Evolutionary conservation across 2,329 filamentous ascomycete species (phyloP).

Genomic region (Sclerotinia spermophila): DNA sequence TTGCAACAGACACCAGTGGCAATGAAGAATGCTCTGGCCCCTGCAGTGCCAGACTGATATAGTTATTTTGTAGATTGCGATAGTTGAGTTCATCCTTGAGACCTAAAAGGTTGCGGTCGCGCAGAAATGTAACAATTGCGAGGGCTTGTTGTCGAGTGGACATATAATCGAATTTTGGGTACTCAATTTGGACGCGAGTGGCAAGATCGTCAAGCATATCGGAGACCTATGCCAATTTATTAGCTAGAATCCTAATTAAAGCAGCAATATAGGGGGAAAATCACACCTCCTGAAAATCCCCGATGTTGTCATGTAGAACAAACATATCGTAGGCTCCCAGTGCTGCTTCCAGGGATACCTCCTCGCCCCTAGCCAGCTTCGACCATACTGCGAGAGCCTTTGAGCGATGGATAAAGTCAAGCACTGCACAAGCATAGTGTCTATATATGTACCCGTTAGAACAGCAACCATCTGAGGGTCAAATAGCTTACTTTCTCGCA

Average conservation of each 20-base stretch:
- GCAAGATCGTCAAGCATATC: conserved; percentile 63
- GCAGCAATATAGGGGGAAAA: neutral
- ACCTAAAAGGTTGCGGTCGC: conserved; percentile 64
- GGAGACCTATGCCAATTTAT: conserved; percentile 49
- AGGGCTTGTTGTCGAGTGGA: conserved; percentile 66
- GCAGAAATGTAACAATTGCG: conserved; percentile 65
- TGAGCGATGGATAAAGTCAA: conserved; percentile 77
- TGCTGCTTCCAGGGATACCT: conserved; percentile 65
- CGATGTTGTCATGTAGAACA: conserved; percentile 65
- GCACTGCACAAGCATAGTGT: conserved; percentile 69
- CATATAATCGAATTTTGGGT: conserved; percentile 51
- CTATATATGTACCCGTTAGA: conserved; percentile 40
- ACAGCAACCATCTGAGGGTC: neutral
- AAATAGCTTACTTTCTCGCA: conserved; percentile 56
- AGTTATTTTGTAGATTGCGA: conserved; percentile 78
- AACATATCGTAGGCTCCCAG: conserved; percentile 88
- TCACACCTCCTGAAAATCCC: conserved; percentile 67
- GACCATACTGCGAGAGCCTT: conserved; percentile 77
- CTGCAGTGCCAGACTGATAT: conserved; percentile 77
- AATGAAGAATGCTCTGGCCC: conserved; percentile 72
- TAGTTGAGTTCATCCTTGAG: conserved; percentile 65
- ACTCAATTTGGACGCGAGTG: conserved; percentile 49
- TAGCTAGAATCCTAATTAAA: neutral
- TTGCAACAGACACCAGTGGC: conserved; percentile 80
- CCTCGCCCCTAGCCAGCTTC: conserved; percentile 47